Evolutionary conservation across 495 filamentous ascomycete genomes (phyloP).

Genomic region (Annulohypoxylon bovei): DNA sequence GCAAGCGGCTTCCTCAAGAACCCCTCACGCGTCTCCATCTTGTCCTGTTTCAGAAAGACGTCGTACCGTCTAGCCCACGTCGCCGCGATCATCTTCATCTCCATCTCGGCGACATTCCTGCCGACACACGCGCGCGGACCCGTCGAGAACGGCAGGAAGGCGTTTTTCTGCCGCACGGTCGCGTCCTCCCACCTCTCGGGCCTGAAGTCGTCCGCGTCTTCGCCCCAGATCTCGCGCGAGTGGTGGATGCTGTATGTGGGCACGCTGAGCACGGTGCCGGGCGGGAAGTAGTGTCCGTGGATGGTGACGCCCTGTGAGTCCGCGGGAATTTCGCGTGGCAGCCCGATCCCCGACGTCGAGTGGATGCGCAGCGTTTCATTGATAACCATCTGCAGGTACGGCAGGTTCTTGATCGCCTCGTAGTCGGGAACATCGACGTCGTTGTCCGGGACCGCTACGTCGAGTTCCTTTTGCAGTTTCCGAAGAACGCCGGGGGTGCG

Average conservation of each 20-base stretch:
- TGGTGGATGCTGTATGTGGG: constrained; percentile 92
- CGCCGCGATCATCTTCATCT: constrained; percentile 80
- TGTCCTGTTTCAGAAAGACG: constrained; percentile 74
- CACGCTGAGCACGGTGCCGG: constrained; percentile 81
- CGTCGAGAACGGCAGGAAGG: constrained; percentile 86
- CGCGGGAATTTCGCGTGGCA: constrained; percentile 80
- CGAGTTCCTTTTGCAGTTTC: constrained; percentile 77
- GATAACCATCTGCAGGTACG: constrained; percentile 82
- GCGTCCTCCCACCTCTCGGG: constrained; percentile 79
- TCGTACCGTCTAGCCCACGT: constrained; percentile 82
- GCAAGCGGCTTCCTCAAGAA: constrained; percentile 90
- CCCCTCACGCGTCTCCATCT: constrained; percentile 83
- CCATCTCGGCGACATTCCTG: constrained; percentile 83
- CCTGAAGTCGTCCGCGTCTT: constrained; percentile 77
- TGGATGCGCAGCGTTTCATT: constrained; percentile 92
- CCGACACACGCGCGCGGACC: constrained; percentile 68
- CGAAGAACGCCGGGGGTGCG: constrained; percentile 74
- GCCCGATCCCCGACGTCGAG: constrained; percentile 86
- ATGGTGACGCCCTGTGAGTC: constrained; percentile 60
- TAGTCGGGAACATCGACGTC: constrained; percentile 72
- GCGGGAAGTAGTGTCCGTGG: constrained; percentile 71
- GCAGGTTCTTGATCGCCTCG: constrained; percentile 77
- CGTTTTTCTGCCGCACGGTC: constrained; percentile 74
- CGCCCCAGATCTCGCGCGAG: constrained; percentile 82
- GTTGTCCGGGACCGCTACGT: constrained; percentile 68